Evolutionary conservation across 2,329 filamentous ascomycete genomes (phyloP).

Genomic region (Rhynchosporium graminicola): DNA sequence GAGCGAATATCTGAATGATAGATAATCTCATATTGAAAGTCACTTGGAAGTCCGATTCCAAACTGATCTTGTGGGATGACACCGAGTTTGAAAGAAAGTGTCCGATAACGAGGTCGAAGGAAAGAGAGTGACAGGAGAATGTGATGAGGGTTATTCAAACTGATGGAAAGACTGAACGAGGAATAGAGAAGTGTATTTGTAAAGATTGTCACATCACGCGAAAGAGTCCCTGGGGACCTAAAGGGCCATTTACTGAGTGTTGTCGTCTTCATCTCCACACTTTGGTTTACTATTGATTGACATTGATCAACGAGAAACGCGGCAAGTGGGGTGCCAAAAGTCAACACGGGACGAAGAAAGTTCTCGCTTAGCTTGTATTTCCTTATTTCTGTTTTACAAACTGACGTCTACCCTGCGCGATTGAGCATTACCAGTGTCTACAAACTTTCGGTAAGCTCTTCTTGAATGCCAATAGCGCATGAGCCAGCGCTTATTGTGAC

Average conservation of each 20-base stretch:
- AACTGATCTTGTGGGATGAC: background rate
- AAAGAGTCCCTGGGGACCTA: background rate
- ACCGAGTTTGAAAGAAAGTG: too few relatives aligned
- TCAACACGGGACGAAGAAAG: too few relatives aligned
- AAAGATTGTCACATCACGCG: background rate
- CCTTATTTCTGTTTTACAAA: background rate
- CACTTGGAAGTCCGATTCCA: background rate
- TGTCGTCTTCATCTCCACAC: conserved; percentile 17
- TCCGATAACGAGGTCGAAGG: background rate
- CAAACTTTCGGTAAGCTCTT: too few relatives aligned
- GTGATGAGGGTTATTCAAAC: conserved; percentile 3
- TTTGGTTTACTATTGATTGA: conserved; percentile 22
- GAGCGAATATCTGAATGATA: conserved; percentile 14
- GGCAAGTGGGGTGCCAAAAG: background rate
- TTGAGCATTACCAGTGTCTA: too few relatives aligned
- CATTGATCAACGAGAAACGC: conserved; percentile 19
- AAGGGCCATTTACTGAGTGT: background rate
- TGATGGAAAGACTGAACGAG: conserved; percentile 7
- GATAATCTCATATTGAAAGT: conserved; percentile 21
- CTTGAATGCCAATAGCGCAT: too few relatives aligned
- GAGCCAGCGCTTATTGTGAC: too few relatives aligned
- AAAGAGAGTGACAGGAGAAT: conserved; percentile 12
- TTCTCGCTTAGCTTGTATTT: too few relatives aligned
- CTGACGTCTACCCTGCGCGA: too few relatives aligned
- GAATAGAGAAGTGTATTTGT: conserved; percentile 12